Percentiles rank a stretch among this genome's conserved stretches.
phyloP scores from a whole-genome alignment of 2,329 filamentous ascomycete species.

The Tolypocladium pustulatum region DNA sequence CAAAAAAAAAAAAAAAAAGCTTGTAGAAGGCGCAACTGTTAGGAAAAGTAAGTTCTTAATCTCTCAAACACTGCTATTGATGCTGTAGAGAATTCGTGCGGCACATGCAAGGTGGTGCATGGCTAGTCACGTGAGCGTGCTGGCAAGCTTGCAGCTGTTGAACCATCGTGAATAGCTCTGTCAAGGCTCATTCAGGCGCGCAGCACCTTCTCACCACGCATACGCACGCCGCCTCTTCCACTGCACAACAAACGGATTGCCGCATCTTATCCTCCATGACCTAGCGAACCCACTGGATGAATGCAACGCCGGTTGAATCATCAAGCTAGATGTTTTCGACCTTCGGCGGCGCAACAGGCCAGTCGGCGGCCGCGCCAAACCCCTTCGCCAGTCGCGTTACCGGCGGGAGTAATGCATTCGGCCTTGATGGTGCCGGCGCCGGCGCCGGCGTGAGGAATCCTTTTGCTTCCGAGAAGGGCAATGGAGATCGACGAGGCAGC shows the following conservation, averaged over 20 bases:
- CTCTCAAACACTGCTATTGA: neutral
- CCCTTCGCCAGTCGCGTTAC: constrained; percentile 18
- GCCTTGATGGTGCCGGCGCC: constrained; percentile 17
- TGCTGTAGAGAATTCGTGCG: neutral
- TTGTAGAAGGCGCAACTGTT: neutral
- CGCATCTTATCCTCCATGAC: constrained; percentile 19
- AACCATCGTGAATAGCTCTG: neutral
- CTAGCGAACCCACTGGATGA: constrained; percentile 21
- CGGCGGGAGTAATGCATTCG: constrained; percentile 14
- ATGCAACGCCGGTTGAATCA: constrained; percentile 30
- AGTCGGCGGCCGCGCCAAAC: constrained; percentile 22
- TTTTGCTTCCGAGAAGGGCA: constrained; percentile 13
- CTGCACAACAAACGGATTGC: neutral
- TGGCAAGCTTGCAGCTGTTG: neutral
- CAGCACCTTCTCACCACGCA: neutral
- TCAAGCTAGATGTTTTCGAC: constrained; percentile 28
- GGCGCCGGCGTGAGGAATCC: neutral
- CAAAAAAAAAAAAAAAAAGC: too few species aligned
- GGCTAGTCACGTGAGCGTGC: neutral
- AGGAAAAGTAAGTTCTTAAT: neutral
- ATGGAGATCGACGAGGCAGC: constrained; percentile 4
- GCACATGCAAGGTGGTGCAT: neutral
- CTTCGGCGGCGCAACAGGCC: constrained; percentile 23
- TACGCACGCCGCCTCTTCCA: neutral
- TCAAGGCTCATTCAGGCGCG: neutral